Percentiles rank a stretch among this genome's conserved stretches.
Conservation (phyloP, 1,284 basidiomycete species). For the Fomitiporia mediterranea region DNA sequence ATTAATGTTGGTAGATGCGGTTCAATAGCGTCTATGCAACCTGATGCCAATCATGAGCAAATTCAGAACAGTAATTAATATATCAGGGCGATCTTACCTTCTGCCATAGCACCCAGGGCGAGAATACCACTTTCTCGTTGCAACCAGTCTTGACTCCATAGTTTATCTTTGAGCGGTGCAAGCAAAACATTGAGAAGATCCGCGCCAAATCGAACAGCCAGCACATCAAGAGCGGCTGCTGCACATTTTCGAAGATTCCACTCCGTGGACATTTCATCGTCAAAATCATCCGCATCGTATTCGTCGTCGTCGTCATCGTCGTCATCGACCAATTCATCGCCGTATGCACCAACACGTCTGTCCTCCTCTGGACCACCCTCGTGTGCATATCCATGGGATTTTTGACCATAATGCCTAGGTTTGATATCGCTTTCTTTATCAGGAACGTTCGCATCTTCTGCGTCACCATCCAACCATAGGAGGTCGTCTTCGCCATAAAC, state of each 20-base stretch:
- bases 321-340: conserved; percentile 67
- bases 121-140: conserved; percentile 95
- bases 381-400: conserved; percentile 79
- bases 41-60: conserved; percentile 38
- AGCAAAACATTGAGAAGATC: conserved; percentile 88
- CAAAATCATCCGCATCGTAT: conserved; percentile 87
- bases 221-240: conserved; percentile 94
- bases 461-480: conserved; percentile 92
- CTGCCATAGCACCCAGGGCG: conserved; percentile 96
- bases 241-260: conserved; percentile 99
- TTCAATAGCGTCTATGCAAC: conserved; percentile 94
- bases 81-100: conserved; percentile 54
- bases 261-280: conserved; percentile 95
- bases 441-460: conserved; percentile 85
- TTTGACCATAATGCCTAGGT: conserved; percentile 86
- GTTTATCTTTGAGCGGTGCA: conserved; percentile 86
- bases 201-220: conserved; percentile 87
- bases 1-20: conserved; percentile 91
- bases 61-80: neutral
- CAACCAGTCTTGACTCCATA: conserved; percentile 93
- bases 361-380: conserved; percentile 40
- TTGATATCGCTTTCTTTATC: conserved; percentile 96
- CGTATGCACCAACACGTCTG: conserved; percentile 62
- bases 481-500: conserved; percentile 95
- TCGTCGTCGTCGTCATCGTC: conserved; percentile 87